Evolutionary conservation across 345 rosid species (phyloP), one percentile per base, ranked within the genome.

Genomic region (Erucastrum elatum): DNA sequence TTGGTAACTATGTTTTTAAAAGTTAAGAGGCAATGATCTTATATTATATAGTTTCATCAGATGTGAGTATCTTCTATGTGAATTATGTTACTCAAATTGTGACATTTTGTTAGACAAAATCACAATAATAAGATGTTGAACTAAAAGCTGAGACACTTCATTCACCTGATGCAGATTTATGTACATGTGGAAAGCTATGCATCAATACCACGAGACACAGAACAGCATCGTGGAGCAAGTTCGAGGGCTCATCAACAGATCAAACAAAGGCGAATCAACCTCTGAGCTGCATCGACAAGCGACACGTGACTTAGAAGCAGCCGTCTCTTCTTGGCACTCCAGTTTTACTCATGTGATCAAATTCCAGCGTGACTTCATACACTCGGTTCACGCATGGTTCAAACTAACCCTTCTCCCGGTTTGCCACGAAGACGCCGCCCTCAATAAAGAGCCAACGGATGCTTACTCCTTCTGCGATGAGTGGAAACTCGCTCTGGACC

Each of bases 181-280:
- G 99, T 91, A 91, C 81, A 90, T 94, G 99, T 94, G 99, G 99
- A 88, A 71, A 77, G 84, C 91, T 6, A 93, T 93, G 99, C 86
- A 94, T 73, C 91, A 89, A 68, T 87, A 77, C 84, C 99, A 94
- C 58, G 96, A 94, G 83, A 81, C 88, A 70, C 98, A 94, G 84
- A 90, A 79, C 78, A 78, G 78, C 84, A 89, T 93, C 25, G 98
- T 94, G 71, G 96, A 93, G 85, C 99, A 94, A 85, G 98, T 94
- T 16, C 85, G 86, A 30, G 99, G 98, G 51, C 99, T 94, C 64
- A 85, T 91, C 71, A 87, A 88, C 86, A 87, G 35, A 73, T 82
- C 95, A 25, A 80, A 78, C 66, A 93, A 78, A 77, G 97, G 98
- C 6, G 87, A 91, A 76, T 91, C 96, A 46, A 93, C 99, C 49